Evolutionary conservation across 2,329 filamentous ascomycete genomes (phyloP), one percentile per base, ranked within the genome.

Genomic region (Plectosphaerella plurivora): DNA sequence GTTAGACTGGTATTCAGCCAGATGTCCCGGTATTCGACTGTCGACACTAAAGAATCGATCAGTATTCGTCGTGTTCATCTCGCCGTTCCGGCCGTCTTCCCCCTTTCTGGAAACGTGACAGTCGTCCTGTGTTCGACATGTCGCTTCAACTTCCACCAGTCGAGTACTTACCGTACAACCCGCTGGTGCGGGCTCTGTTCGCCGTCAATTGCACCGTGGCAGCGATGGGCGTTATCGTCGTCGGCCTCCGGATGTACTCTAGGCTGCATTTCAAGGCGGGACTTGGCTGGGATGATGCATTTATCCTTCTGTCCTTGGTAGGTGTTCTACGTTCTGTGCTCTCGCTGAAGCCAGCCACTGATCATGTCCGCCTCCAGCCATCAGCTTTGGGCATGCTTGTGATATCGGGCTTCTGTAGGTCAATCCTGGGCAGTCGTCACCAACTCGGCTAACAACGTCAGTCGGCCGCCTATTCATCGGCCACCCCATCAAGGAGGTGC

Each of bases 271-370:
- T 60, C 8, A 59, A 60, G 14, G 59, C 59, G 7, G 57, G 57
- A 14, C 53, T 69, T 16, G 63, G 66, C 50, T 63, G 59, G 59
- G 70, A 73, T 57, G 70, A 72, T 57, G 66, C 63, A 52, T 58
- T 72, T n/a, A 67, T 71, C 42, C 50, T 68, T 3, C 16, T 65
- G 22, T 60, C 68, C n/a, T 41, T 69, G 57, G 37, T 41, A 5
- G 16, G 37, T 41, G 28, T 12, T 33, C 11, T 4, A 9, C 28
- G 7, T n/a, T n/a, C n/a, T 41, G 37, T 15, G 14, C 16, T 41
- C 37, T 8, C 15, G 14, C 9, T n/a, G 4, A 14, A 5, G 10
- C 15, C 37, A n/a, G 16, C 15, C 16, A n/a, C 37, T 41, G 14
- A 41, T 7, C 37, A 9, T n/a, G 14, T n/a, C 10, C 8, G 5